Base-by-base conservation (phyloP, 805 yeast genomes). In the Yamadazyma sp. region DNA sequence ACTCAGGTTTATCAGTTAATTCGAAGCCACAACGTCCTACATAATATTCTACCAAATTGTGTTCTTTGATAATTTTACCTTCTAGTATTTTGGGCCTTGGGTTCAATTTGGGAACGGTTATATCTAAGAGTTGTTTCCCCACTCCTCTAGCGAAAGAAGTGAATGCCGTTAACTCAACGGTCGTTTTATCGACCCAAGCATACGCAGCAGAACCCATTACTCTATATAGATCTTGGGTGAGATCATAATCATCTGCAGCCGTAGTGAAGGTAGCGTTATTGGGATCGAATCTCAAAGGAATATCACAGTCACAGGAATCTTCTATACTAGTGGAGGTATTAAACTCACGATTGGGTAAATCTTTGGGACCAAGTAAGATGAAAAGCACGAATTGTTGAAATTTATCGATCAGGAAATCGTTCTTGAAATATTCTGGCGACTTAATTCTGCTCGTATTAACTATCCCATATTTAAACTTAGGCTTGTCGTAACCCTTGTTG, bases 401-500 rank as follows among this genome's bases (percentile, higher is more conserved):
- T 1, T 34, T 27, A 4, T 42, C 36, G 7, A 68, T 42, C 1
- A 48, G 50, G 11, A 69, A 42, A 39, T 63, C 67, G 2, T 39
- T 27, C 19, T 49, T 25, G 17, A 62, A 46, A 1, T 42, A 18
- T 0, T 42, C 43, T 1, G 45, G 37, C 19, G 45, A 18, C 30
- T 64, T 61, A 18, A 78, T 57, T 35, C 84, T 57, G 4, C 65
- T 55, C 0, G 72, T 55, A 11, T 45, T 41, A 13, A 78, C 63
- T 6, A 73, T 48, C 1, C 62, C 59, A 45, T 57, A 78, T 42
- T 62, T 64, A 50, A 40, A 62, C 37, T 71, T 55, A 7, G 74
- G 71, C 39, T 69, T 72, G 40, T 69, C 58, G 50, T 76, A 78
- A 1, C 77, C 76, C 36, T 63, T 59, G 48, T 78, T 78, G 38